phyloP scores from a whole-genome alignment of 176 grass and related monocot genomes.

The Oryza glumipatula region DNA sequence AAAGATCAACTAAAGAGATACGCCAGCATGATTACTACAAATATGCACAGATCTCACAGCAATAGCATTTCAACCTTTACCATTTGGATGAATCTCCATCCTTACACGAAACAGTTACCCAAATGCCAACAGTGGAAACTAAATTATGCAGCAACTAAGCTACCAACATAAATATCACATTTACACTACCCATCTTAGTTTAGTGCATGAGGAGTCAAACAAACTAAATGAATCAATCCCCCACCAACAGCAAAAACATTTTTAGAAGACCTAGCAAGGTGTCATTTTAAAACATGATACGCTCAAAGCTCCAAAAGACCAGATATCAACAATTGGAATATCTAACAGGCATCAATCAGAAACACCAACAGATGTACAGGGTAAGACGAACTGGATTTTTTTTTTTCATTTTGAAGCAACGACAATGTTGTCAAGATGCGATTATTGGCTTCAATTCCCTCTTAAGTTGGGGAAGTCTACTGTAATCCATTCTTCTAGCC shows the following conservation, averaged over 20 bases:
- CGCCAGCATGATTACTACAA: too few species aligned
- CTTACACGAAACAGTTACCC: constrained; percentile 19
- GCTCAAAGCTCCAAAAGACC: constrained; percentile 6
- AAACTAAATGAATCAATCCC: constrained; percentile 5
- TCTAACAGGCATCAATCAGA: constrained; percentile 22
- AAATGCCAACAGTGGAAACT: neutral
- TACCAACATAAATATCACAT: constrained; percentile 51
- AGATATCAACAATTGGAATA: constrained; percentile 24
- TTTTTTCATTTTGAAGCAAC: constrained; percentile 41
- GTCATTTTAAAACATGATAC: constrained; percentile 34
- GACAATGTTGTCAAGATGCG: constrained; percentile 30
- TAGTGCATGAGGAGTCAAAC: neutral
- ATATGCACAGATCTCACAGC: neutral
- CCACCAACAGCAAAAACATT: neutral
- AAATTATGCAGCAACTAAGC: too few species aligned
- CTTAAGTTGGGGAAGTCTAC: neutral
- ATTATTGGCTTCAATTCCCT: constrained; percentile 44
- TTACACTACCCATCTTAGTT: constrained; percentile 21
- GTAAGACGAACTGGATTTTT: constrained; percentile 27
- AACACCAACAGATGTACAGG: constrained; percentile 46
- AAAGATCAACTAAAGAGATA: neutral
- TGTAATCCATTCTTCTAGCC: too few species aligned
- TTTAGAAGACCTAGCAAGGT: neutral
- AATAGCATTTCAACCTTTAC: neutral
- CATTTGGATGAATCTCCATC: neutral